Percentiles rank a stretch among this genome's conserved stretches.
Conservation (phyloP, 441 rosid genomes). For the Arabidopsis lyrata region DNA sequence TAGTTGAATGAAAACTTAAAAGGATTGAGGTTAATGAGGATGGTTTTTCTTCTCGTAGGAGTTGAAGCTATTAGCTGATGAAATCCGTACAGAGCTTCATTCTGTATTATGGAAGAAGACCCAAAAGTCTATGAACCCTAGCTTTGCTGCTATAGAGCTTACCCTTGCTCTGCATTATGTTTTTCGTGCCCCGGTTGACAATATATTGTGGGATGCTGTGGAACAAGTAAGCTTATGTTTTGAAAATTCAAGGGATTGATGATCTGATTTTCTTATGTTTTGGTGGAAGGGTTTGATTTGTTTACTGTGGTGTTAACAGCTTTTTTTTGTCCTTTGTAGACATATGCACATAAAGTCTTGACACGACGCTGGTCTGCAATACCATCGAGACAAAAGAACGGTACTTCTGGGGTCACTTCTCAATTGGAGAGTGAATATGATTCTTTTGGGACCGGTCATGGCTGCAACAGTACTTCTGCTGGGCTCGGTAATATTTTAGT, state of each 20-base stretch:
- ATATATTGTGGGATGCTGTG: conserved; percentile 88
- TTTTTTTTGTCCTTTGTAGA: conserved; percentile 53
- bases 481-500: conserved; percentile 72
- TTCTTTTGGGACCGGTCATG: conserved; percentile 89
- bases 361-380: conserved; percentile 79
- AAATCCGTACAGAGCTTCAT: conserved; percentile 68
- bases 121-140: conserved; percentile 62
- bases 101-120: conserved; percentile 54
- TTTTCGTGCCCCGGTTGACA: conserved; percentile 86
- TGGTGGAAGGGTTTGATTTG: not conserved
- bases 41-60: conserved; percentile 56
- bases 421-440: conserved; percentile 81
- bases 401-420: conserved; percentile 69
- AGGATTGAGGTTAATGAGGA: conserved; percentile 23
- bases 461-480: conserved; percentile 93
- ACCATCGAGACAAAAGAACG: conserved; percentile 70
- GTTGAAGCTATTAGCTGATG: conserved; percentile 74
- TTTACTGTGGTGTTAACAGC: conserved; percentile 18
- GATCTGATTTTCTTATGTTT: not conserved
- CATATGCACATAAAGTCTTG: conserved; percentile 91
- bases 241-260: not conserved
- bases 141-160: conserved; percentile 81
- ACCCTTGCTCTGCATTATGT: conserved; percentile 87
- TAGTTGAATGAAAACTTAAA: conserved; percentile 12
- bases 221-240: conserved; percentile 67